Percentiles rank a stretch among this genome's conserved stretches.
phyloP scores from a whole-genome alignment of 2,329 filamentous ascomycete species.

The Fusarium paranaense region DNA sequence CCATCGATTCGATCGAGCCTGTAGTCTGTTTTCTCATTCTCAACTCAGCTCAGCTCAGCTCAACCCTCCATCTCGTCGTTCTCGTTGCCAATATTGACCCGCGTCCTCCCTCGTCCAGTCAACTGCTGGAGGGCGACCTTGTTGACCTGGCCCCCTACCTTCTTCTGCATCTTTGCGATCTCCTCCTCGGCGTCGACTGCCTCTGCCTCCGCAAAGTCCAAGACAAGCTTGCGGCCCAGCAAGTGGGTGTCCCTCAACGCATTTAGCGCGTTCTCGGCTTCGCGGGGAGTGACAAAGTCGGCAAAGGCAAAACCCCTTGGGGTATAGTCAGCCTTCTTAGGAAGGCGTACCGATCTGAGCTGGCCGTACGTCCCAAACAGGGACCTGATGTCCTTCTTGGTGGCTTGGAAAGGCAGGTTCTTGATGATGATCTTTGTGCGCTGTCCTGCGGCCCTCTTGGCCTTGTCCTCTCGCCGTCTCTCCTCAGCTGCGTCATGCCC shows the following conservation, averaged over 20 bases:
- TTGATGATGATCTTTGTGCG: slow-evolving; percentile 97
- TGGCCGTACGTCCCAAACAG: slow-evolving; percentile 92
- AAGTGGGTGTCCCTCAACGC: slow-evolving; percentile 94
- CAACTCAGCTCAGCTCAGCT: slow-evolving; percentile 27
- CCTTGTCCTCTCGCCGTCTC: slow-evolving; percentile 82
- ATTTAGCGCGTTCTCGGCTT: slow-evolving; percentile 91
- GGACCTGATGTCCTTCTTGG: slow-evolving; percentile 89
- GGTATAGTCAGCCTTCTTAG: slow-evolving; percentile 91
- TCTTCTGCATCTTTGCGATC: slow-evolving; percentile 96
- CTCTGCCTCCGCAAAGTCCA: slow-evolving; percentile 92
- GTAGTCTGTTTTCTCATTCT: slow-evolving; percentile 27
- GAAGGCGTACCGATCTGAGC: slow-evolving; percentile 90
- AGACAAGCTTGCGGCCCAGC: slow-evolving; percentile 86
- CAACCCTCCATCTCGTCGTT: slow-evolving; percentile 64
- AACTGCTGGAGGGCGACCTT: slow-evolving; percentile 92
- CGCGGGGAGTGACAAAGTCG: slow-evolving; percentile 90
- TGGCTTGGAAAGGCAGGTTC: slow-evolving; percentile 95
- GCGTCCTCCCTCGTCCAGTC: slow-evolving; percentile 84
- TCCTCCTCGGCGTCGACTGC: slow-evolving; percentile 93
- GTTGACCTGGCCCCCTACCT: slow-evolving; percentile 89
- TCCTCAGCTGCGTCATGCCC: slow-evolving; percentile 90
- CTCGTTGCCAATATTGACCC: slow-evolving; percentile 86
- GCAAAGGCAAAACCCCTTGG: slow-evolving; percentile 97
- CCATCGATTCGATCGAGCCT: slow-evolving; percentile 31
- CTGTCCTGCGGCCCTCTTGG: slow-evolving; percentile 81